phyloP scores from a whole-genome alignment of 257 asterid species.

The Verbascum thapsus region DNA sequence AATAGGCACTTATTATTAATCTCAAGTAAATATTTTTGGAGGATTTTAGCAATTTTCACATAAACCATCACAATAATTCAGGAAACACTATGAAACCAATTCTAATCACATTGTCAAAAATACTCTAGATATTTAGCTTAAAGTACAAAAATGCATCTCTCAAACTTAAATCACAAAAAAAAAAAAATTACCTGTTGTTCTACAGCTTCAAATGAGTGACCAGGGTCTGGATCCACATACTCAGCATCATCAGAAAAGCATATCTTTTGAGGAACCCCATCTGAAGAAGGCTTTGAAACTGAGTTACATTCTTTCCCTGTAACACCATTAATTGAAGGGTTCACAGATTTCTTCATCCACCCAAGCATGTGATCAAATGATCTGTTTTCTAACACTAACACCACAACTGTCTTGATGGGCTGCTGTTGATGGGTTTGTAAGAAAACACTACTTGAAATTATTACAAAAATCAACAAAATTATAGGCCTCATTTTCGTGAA shows the following conservation, averaged over 20 bases:
- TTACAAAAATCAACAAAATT: conserved; percentile 34
- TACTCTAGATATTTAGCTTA: too few relatives aligned
- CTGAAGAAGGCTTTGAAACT: too few relatives aligned
- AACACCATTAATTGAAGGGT: conserved; percentile 69
- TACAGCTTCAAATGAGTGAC: conserved; percentile 81
- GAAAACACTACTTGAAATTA: conserved; percentile 34
- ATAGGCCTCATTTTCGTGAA: conserved; percentile 31
- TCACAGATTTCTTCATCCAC: conserved; percentile 75
- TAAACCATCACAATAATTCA: too few relatives aligned
- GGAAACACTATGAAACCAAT: too few relatives aligned
- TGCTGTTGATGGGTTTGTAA: conserved; percentile 38
- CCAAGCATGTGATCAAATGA: conserved; percentile 90
- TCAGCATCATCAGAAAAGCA: conserved; percentile 75
- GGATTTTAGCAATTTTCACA: too few relatives aligned
- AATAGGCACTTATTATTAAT: too few relatives aligned
- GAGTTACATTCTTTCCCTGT: conserved; percentile 75
- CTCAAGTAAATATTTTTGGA: too few relatives aligned
- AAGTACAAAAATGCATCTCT: too few relatives aligned
- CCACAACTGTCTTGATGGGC: conserved; percentile 71
- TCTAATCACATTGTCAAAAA: too few relatives aligned
- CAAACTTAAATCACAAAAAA: too few relatives aligned
- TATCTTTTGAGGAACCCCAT: too few relatives aligned
- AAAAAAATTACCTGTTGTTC: conserved; percentile 32
- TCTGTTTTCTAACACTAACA: conserved; percentile 74
- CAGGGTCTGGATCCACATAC: conserved; percentile 82